Evolutionary conservation across 2,329 filamentous ascomycete species (phyloP).

Genomic region (Nemania sp.): DNA sequence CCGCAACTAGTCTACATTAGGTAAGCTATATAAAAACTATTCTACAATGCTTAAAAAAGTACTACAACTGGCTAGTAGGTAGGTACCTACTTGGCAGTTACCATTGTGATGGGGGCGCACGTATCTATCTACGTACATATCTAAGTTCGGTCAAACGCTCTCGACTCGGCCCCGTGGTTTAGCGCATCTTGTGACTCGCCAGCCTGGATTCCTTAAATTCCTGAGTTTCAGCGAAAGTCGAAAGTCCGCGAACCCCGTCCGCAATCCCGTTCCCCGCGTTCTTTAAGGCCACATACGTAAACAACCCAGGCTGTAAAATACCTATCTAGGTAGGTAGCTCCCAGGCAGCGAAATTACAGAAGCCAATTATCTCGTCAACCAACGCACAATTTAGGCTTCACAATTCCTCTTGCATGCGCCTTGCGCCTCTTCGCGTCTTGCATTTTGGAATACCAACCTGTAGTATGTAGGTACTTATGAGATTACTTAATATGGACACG

Average conservation of each 20-base stretch:
- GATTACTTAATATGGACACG: constrained; percentile 16
- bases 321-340: background rate
- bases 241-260: constrained; percentile 32
- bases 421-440: constrained; percentile 7
- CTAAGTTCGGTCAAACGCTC: constrained; percentile 7
- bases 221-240: constrained; percentile 24
- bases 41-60: background rate
- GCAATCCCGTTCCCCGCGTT: constrained; percentile 25
- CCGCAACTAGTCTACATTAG: background rate
- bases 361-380: constrained; percentile 1
- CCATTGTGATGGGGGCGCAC: background rate
- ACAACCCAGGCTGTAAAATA: constrained; percentile 4
- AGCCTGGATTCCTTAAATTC: constrained; percentile 12
- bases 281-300: constrained; percentile 1
- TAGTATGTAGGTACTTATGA: background rate
- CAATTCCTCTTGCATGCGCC: background rate
- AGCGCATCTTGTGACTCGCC: constrained; percentile 27
- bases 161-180: constrained; percentile 21
- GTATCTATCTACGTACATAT: too few relatives aligned
- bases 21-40: background rate
- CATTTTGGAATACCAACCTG: constrained; percentile 1
- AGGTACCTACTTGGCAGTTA: background rate
- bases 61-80: background rate
- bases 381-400: background rate
- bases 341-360: constrained; percentile 34